These are phyloP conservation scores for Paramecium caudatum DNA, from an alignment of 73 alveolate species.

Conservation along the genomic window DNA sequence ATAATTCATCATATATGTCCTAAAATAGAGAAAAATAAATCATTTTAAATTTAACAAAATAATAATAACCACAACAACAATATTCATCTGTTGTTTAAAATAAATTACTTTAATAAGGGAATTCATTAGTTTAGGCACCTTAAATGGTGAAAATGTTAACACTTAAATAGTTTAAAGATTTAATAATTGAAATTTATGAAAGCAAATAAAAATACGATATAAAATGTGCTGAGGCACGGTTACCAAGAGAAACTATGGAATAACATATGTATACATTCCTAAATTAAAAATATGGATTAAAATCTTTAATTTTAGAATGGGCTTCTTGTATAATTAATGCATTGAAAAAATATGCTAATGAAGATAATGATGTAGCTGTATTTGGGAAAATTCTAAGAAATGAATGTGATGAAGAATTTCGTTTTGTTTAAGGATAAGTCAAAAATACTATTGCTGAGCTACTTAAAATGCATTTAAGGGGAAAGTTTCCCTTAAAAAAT, in stretches of 20 bases:
- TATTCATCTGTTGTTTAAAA: background rate
- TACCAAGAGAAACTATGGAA: conserved; percentile 98
- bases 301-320: conserved; percentile 95
- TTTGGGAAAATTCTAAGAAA: conserved; percentile 97
- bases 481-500: conserved; percentile 87
- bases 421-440: conserved; percentile 93
- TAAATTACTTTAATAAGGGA: background rate
- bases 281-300: conserved; percentile 96
- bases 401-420: conserved; percentile 98
- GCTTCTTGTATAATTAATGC: conserved; percentile 95
- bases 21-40: background rate
- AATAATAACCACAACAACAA: conserved; percentile 10
- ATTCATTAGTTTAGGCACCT: conserved; percentile 32
- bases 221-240: conserved; percentile 92
- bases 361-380: conserved; percentile 96
- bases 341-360: conserved; percentile 86
- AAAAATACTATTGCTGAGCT: conserved; percentile 95
- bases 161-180: conserved; percentile 87
- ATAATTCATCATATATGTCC: conserved; percentile 39
- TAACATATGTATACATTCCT: conserved; percentile 96
- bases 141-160: conserved; percentile 81
- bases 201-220: conserved; percentile 90
- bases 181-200: conserved; percentile 92
- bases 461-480: conserved; percentile 77
- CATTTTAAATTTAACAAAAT: background rate